A percentile compares a stretch with the other conserved stretches of the same genome.
Conservation (phyloP, 169 alveolate species). For the Theileria luwenshuni region DNA sequence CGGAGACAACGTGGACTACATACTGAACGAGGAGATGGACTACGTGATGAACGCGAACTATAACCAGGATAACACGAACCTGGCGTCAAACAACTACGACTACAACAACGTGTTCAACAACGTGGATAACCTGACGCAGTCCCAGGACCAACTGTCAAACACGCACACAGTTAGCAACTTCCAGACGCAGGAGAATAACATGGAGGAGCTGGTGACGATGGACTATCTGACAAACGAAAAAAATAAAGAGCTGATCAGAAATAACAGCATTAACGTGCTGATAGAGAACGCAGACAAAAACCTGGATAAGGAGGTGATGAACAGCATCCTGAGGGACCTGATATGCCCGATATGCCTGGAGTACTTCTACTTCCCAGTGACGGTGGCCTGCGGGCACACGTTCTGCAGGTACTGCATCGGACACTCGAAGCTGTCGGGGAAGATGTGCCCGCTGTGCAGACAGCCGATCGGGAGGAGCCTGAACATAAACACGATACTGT, state of each 20-base stretch:
- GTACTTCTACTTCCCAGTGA: constrained; percentile 84
- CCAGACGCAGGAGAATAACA: neutral
- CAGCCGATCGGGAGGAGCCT: constrained; percentile 80
- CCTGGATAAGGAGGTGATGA: constrained; percentile 50
- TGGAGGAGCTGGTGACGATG: constrained; percentile 2
- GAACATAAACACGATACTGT: constrained; percentile 79
- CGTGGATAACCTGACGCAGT: constrained; percentile 16
- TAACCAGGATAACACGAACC: constrained; percentile 23
- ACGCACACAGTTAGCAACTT: constrained; percentile 11
- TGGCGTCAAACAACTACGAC: constrained; percentile 21
- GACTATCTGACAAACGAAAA: constrained; percentile 5
- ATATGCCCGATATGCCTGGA: constrained; percentile 89
- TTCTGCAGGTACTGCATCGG: constrained; percentile 88
- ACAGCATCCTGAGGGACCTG: constrained; percentile 73
- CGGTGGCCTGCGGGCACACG: constrained; percentile 89
- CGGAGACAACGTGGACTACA: constrained; percentile 20
- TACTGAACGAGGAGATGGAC: constrained; percentile 10
- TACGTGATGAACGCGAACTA: constrained; percentile 19
- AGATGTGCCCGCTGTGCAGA: constrained; percentile 86
- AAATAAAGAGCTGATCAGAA: constrained; percentile 27
- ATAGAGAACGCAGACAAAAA: constrained; percentile 39
- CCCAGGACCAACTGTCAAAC: constrained; percentile 21
- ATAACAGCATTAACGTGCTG: constrained; percentile 57
- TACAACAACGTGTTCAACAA: constrained; percentile 16
- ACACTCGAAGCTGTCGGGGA: constrained; percentile 75